A percentile compares a stretch with the other conserved stretches of the same genome.
Evolutionary conservation across 192 early-diverging fungal genomes (phyloP).

Genomic region (Irineochytrium annulatum): DNA sequence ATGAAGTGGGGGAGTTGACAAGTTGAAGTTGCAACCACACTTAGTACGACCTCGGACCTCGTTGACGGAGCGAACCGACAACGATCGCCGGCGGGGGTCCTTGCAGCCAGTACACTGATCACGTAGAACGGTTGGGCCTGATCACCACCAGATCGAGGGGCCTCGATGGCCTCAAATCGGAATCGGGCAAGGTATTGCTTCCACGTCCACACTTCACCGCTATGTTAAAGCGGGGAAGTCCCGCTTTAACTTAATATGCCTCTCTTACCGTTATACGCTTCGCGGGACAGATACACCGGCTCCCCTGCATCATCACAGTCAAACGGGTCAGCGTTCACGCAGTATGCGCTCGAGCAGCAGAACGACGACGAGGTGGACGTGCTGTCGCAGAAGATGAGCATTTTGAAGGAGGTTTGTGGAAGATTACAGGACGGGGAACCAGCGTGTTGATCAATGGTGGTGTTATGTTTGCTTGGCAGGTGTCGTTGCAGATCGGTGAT

Average conservation of each 20-base stretch:
- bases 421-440: too few relatives aligned
- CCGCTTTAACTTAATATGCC: neutral
- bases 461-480: too few relatives aligned
- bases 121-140: too few relatives aligned
- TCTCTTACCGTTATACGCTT: neutral
- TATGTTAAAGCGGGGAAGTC: neutral
- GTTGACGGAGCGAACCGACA: too few relatives aligned
- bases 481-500: constrained; percentile 36
- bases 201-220: neutral
- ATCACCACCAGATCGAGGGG: neutral
- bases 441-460: neutral
- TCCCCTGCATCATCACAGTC: neutral
- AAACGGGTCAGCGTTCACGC: neutral
- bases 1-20: neutral
- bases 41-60: neutral
- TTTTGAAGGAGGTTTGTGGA: constrained; percentile 39
- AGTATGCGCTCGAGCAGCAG: constrained; percentile 23
- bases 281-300: neutral
- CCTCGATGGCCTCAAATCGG: neutral
- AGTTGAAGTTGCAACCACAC: neutral
- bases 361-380: constrained; percentile 35
- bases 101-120: too few relatives aligned
- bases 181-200: neutral
- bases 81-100: too few relatives aligned
- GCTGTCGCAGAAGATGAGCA: constrained; percentile 23